A percentile compares a stretch with the other conserved stretches of the same genome.
Evolutionary conservation across 2,329 filamentous ascomycete species (phyloP).

Genomic region (Lasiodiplodia gonubiensis): DNA sequence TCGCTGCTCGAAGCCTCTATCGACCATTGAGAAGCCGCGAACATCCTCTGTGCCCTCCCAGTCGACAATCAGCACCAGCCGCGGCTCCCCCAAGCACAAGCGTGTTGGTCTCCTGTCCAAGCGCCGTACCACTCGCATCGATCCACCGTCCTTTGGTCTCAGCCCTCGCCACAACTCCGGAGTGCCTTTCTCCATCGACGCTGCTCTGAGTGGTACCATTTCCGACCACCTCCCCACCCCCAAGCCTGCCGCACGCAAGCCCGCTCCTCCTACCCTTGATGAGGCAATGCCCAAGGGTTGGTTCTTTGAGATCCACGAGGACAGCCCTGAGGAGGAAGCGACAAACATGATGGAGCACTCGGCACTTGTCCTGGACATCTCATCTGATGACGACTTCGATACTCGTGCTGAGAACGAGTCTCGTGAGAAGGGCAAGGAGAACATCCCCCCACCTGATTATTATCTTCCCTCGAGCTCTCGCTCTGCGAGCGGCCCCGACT

Average conservation of each 20-base stretch:
- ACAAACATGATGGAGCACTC: conserved; percentile 92
- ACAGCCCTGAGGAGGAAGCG: conserved; percentile 87
- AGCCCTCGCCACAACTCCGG: conserved; percentile 48
- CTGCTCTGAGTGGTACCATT: conserved; percentile 79
- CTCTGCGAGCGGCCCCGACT: conserved; percentile 31
- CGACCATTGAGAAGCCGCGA: conserved; percentile 43
- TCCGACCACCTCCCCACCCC: conserved; percentile 57
- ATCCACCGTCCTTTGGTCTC: conserved; percentile 68
- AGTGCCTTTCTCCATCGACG: conserved; percentile 81
- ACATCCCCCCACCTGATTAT: conserved; percentile 73
- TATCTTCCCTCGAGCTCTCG: conserved; percentile 6
- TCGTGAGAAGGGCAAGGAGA: conserved; percentile 81
- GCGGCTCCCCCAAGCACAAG: conserved; percentile 79
- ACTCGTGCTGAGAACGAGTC: conserved; percentile 61
- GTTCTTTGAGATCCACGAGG: conserved; percentile 95
- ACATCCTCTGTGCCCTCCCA: conserved; percentile 50
- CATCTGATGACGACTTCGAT: conserved; percentile 79
- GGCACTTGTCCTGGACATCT: conserved; percentile 85
- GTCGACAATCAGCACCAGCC: conserved; percentile 57
- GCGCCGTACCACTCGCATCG: conserved; percentile 72
- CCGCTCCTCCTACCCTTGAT: conserved; percentile 58
- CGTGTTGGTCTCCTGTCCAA: conserved; percentile 70
- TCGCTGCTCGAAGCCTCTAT: conserved; percentile 32
- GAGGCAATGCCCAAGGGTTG: conserved; percentile 66
- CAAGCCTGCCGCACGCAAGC: conserved; percentile 40